A percentile compares a stretch with the other conserved stretches of the same genome.
These are phyloP conservation scores for Ophiostoma populinum DNA, from an alignment of 2,329 filamentous ascomycete species.

Conservation along the genomic window DNA sequence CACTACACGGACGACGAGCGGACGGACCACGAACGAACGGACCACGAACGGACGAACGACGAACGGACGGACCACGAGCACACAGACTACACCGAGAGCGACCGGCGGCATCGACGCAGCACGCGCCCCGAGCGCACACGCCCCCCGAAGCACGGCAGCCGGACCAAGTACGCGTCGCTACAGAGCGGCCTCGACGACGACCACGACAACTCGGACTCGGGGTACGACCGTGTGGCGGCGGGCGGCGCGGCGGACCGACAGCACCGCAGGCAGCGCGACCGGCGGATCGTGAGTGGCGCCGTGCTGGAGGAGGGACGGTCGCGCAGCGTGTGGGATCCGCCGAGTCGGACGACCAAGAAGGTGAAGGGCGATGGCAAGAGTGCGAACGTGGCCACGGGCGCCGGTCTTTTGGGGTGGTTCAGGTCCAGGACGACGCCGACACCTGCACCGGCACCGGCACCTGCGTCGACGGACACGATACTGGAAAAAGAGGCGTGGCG, in stretches of 20 bases:
- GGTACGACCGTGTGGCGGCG: constrained; percentile 8
- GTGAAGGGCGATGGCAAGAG: not conserved
- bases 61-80: constrained; percentile 1
- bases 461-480: not conserved
- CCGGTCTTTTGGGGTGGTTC: not conserved
- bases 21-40: constrained; percentile 1
- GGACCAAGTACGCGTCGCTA: not conserved
- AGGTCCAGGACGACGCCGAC: not conserved
- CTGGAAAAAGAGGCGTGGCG: not conserved
- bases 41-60: not conserved
- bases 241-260: constrained; percentile 6
- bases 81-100: constrained; percentile 4
- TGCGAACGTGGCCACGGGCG: not conserved
- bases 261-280: constrained; percentile 17
- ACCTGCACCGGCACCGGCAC: not conserved
- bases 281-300: constrained; percentile 51
- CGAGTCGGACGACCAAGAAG: not conserved
- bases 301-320: constrained; percentile 48
- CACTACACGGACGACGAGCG: not conserved
- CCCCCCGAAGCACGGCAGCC: not conserved
- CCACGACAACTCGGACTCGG: constrained; percentile 4
- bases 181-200: not conserved
- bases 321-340: constrained; percentile 9
- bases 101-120: not conserved
- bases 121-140: not conserved